A percentile compares a stretch with the other conserved stretches of the same genome.
Evolutionary conservation across 2,329 filamentous ascomycete species (phyloP).

Genomic region (Sclerotinia sclerotiorum): DNA sequence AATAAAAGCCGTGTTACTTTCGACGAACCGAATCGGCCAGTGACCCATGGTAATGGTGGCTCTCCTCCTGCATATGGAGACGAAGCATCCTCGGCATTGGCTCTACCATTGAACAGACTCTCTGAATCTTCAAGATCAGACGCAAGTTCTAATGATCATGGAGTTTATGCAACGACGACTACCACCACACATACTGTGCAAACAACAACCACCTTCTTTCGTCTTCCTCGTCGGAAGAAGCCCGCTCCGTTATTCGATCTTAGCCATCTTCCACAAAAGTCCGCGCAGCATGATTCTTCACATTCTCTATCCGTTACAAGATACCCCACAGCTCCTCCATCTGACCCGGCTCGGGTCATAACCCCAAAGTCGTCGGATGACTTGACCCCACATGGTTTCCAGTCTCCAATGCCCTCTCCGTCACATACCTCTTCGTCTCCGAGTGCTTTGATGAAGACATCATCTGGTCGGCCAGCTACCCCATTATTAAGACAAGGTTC

Average conservation of each 20-base stretch:
- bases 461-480: constrained; percentile 43
- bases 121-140: constrained; percentile 92
- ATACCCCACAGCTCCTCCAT: constrained; percentile 47
- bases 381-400: constrained; percentile 28
- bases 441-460: constrained; percentile 32
- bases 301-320: constrained; percentile 43
- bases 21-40: constrained; percentile 58
- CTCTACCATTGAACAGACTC: constrained; percentile 62
- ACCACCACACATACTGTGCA: constrained; percentile 64
- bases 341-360: constrained; percentile 45
- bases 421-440: constrained; percentile 22
- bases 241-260: constrained; percentile 80
- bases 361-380: constrained; percentile 36
- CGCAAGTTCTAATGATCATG: constrained; percentile 70
- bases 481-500: constrained; percentile 60
- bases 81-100: constrained; percentile 60
- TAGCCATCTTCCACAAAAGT: constrained; percentile 81
- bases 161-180: constrained; percentile 56
- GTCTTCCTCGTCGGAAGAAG: constrained; percentile 73
- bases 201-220: constrained; percentile 74
- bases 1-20: constrained; percentile 53
- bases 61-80: constrained; percentile 60
- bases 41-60: constrained; percentile 42
- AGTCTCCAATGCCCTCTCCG: constrained; percentile 38
- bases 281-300: constrained; percentile 44